A percentile compares a stretch with the other conserved stretches of the same genome.
Conservation (phyloP, 148 eudicot genomes). For the Camellia granthamiana region DNA sequence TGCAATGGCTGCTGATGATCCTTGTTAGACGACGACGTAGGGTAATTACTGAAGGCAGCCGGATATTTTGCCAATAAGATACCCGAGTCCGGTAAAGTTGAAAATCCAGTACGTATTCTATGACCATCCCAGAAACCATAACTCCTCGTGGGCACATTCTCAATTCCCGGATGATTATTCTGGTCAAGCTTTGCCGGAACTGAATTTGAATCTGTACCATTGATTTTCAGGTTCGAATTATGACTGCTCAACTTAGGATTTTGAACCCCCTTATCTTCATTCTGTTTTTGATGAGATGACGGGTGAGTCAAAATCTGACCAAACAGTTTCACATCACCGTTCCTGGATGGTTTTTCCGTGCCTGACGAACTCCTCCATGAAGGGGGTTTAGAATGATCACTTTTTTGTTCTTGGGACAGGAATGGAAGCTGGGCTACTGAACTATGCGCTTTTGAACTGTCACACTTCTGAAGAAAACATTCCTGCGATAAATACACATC, state of each 20-base stretch:
- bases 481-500: slow-evolving; percentile 21
- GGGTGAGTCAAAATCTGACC: slow-evolving; percentile 71
- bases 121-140: slow-evolving; percentile 77
- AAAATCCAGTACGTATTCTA: slow-evolving; percentile 49
- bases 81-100: slow-evolving; percentile 67
- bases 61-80: slow-evolving; percentile 68
- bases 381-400: slow-evolving; percentile 11
- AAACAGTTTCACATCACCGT: slow-evolving; percentile 77
- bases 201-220: slow-evolving; percentile 26
- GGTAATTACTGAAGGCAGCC: slow-evolving; percentile 49
- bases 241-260: slow-evolving; percentile 22
- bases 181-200: slow-evolving; percentile 24
- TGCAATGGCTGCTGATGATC: slow-evolving; percentile 38
- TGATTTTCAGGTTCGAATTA: slow-evolving; percentile 28
- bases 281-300: slow-evolving; percentile 37
- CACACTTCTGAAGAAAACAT: slow-evolving; percentile 41
- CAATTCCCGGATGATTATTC: slow-evolving; percentile 38
- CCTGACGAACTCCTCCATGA: too few relatives aligned
- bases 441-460: slow-evolving; percentile 27
- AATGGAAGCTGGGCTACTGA: slow-evolving; percentile 32
- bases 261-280: slow-evolving; percentile 18
- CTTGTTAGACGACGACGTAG: slow-evolving; percentile 33
- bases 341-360: slow-evolving; percentile 40
- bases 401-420: slow-evolving; percentile 23
- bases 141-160: slow-evolving; percentile 59